Percentiles rank a stretch among this genome's conserved stretches.
Conservation (phyloP, 2,329 filamentous ascomycete species). For the Aspergillus pseudoviridinutans region DNA sequence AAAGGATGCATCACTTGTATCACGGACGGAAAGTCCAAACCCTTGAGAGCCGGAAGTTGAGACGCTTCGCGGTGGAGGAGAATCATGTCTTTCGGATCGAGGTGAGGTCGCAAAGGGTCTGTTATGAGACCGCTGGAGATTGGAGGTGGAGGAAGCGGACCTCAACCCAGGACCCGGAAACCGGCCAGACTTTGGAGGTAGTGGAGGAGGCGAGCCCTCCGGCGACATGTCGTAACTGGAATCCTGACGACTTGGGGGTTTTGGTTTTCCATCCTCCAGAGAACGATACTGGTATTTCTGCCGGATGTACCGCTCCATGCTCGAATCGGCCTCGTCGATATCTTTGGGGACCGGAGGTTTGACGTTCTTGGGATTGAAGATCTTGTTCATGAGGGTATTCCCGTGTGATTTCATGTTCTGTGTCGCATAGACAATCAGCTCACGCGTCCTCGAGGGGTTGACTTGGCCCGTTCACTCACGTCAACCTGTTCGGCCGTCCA, state of each 20-base stretch:
- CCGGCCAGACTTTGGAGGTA: slow-evolving; percentile 58
- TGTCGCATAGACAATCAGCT: slow-evolving; percentile 63
- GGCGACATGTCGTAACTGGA: slow-evolving; percentile 53
- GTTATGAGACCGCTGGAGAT: slow-evolving; percentile 54
- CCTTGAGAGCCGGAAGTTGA: slow-evolving; percentile 33
- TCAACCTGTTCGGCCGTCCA: slow-evolving; percentile 97
- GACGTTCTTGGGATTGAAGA: slow-evolving; percentile 81
- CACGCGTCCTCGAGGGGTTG: slow-evolving; percentile 45
- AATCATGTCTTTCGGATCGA: slow-evolving; percentile 20
- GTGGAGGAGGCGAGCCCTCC: slow-evolving; percentile 53
- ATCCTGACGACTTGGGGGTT: slow-evolving; percentile 49
- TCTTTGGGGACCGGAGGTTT: slow-evolving; percentile 84
- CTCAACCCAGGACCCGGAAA: slow-evolving; percentile 62
- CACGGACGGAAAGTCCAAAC: slow-evolving; percentile 65
- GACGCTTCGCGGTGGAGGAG: slow-evolving; percentile 23
- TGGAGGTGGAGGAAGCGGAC: slow-evolving; percentile 68
- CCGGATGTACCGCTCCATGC: slow-evolving; percentile 92
- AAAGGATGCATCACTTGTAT: slow-evolving; percentile 43
- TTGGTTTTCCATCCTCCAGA: slow-evolving; percentile 45
- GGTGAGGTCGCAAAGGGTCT: slow-evolving; percentile 46
- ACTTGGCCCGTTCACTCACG: slow-evolving; percentile 50
- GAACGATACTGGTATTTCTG: slow-evolving; percentile 80
- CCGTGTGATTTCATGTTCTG: slow-evolving; percentile 94
- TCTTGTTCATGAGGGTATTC: slow-evolving; percentile 79
- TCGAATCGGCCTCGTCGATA: slow-evolving; percentile 84